Evolutionary conservation across 257 asterid genomes (phyloP), one percentile per base, ranked within the genome.

Genomic region (Nyctanthes arbortristis): DNA sequence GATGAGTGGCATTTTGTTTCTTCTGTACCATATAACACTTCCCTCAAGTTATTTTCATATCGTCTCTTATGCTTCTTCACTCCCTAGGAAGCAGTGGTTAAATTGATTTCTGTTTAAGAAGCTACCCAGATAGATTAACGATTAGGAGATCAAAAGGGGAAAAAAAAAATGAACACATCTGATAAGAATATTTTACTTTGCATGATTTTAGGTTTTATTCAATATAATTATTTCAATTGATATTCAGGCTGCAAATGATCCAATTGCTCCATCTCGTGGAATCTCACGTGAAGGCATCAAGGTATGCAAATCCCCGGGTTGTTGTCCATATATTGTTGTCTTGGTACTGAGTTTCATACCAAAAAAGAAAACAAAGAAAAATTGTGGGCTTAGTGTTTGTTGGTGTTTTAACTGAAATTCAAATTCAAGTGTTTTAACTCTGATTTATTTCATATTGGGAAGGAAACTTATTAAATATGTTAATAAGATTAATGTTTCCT

Each of bases 231-330:
- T 71, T 39, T 45, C 30, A 54, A 70, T 59, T 82, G 34, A 63
- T 40, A 75, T 78, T 76, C 92, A 90, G 98, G 98, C 98, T 68
- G 96, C 83, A 77, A 93, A 93, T 76, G 97, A 93, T 77, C 97
- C 98, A 60, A 90, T 93, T 73, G 98, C 98, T 68, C 98, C 97
- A 45, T 79, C 90, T 56, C 84, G 98, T 59, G 98, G 93, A 67
- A 88, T 93, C 68, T 97, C 96, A 78, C 96, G 88, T 65, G 85
- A 93, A 49, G 96, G 84, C 69, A 87, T 91, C 67, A 79, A 87
- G 96, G 97, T 90, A 56, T 31, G 28, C 37, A 7, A 11, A 30
- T 1, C 58, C 57, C 10, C 57, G 24, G 12, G 47, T 32, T 67
- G 37, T 10, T 76, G 63, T 24, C 4, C 30, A 24, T 65, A 13